These are phyloP conservation scores for Fusarium nurragi DNA, from an alignment of 2,329 filamentous ascomycete genomes.

Conservation along the genomic window DNA sequence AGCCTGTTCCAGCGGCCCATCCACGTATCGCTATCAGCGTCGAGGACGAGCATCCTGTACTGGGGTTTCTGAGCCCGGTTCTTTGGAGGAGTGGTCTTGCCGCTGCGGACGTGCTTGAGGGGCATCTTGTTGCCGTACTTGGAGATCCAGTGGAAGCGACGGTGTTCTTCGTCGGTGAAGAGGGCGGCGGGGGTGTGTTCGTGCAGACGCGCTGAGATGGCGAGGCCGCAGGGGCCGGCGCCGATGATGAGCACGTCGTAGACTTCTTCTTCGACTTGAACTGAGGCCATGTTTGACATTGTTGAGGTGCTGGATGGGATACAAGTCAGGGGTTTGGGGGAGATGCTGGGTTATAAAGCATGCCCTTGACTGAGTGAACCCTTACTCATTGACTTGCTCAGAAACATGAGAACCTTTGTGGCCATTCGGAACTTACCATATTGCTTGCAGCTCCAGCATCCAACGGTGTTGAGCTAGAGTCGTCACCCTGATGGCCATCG, in stretches of 20 bases:
- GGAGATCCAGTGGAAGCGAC: conserved; percentile 80
- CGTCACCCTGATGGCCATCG: conserved; percentile 34
- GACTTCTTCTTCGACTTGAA: conserved; percentile 48
- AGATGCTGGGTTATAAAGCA: conserved; percentile 5
- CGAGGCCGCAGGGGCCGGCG: conserved; percentile 78
- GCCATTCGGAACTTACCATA: not conserved
- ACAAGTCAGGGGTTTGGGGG: not conserved
- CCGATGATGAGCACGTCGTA: conserved; percentile 79
- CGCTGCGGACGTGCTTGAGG: conserved; percentile 58
- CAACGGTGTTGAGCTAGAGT: not conserved
- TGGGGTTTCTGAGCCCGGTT: conserved; percentile 31
- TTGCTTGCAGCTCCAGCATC: not conserved
- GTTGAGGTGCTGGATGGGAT: not conserved
- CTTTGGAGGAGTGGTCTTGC: conserved; percentile 42
- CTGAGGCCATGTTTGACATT: conserved; percentile 1
- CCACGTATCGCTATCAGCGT: conserved; percentile 71
- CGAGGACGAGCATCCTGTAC: conserved; percentile 69
- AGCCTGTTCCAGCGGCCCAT: conserved; percentile 75
- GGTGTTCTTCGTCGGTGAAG: conserved; percentile 85
- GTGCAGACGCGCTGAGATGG: conserved; percentile 74
- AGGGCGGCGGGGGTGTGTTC: conserved; percentile 80
- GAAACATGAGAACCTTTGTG: conserved; percentile 20
- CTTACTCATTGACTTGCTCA: not conserved
- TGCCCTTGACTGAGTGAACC: not conserved
- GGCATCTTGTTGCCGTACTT: conserved; percentile 69